A percentile compares a stretch with the other conserved stretches of the same genome.
Evolutionary conservation across 176 grass and related monocot species (phyloP).

Genomic region (Aegilops sharonensis): DNA sequence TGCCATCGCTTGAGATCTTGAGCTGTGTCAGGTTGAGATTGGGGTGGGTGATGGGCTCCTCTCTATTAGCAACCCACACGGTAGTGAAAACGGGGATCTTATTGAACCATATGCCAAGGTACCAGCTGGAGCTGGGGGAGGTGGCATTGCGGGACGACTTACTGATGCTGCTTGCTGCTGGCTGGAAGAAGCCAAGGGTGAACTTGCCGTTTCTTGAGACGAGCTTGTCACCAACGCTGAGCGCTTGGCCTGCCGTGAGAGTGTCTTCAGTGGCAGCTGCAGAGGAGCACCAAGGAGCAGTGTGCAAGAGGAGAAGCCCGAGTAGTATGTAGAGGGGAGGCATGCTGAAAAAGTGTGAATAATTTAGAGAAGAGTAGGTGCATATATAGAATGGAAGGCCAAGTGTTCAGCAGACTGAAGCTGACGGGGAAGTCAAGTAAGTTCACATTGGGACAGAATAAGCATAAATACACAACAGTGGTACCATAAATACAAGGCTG

Average conservation of each 20-base stretch:
- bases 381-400: neutral
- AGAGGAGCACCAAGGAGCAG: neutral
- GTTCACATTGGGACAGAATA: too few species aligned
- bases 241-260: neutral
- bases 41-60: neutral
- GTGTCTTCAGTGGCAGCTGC: neutral
- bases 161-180: neutral
- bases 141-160: neutral
- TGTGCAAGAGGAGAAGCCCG: neutral
- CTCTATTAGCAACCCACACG: neutral
- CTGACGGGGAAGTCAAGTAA: too few species aligned
- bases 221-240: neutral
- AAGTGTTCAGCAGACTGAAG: neutral
- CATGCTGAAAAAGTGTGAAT: neutral
- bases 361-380: neutral
- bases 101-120: neutral
- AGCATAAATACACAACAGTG: too few species aligned
- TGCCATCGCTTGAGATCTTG: constrained; percentile 17
- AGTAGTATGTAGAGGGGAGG: neutral
- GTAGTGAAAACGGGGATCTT: neutral
- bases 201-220: neutral
- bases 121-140: neutral
- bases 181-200: neutral
- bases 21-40: constrained; percentile 1
- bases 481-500: too few species aligned